Evolutionary conservation across 129 eudicot genomes (phyloP), one percentile per base, ranked within the genome.

Genomic region (Flaveria sonorensis): DNA sequence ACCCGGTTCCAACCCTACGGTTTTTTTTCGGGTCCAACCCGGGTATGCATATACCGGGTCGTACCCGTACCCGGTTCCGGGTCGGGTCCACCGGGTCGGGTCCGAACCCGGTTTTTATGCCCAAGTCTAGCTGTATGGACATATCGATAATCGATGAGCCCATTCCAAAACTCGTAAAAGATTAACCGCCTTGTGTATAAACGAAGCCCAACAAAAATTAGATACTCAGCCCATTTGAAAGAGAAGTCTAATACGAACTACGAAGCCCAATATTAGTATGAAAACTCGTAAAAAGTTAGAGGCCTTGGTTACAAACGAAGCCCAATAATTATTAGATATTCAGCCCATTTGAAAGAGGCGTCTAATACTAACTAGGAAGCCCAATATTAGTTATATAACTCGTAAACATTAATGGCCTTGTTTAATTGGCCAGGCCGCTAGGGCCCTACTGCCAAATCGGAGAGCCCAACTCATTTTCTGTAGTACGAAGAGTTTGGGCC

Each of bases 291-390:
- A 2, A 1, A 19, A 19, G 36, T 56, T 19, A 56, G 9, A 0
- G 63, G 63, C 63, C 2, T 19, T 56, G 30, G 8, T 56, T 56
- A 56, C 36, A 36, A 36, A 36, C 40, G 7, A 48, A 2, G 53
- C 16, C 53, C 12, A 10, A 47, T 2, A 2, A 7, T n/a, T 2
- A 7, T 18, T 9, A 13, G 23, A n/a, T 6, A 10, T 3, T 7
- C 23, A 53, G 60, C 60, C 60, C 60, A 18, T 53, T 53, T n/a
- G 60, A 53, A 53, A n/a, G 24, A 53, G 60, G n/a, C 11, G 60
- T 52, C 20, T 18, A 53, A 18, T 53, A n/a, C 23, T 7, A 36
- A 6, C 6, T 36, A 36, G 40, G 23, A 53, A 53, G 60, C 60
- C 24, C 60, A 53, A 53, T 6, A n/a, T 18, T 53, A 53, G 21